A percentile compares a stretch with the other conserved stretches of the same genome.
Conservation (phyloP, 225 moss, liverwort and hornwort species). For the Takakia lepidozioides region DNA sequence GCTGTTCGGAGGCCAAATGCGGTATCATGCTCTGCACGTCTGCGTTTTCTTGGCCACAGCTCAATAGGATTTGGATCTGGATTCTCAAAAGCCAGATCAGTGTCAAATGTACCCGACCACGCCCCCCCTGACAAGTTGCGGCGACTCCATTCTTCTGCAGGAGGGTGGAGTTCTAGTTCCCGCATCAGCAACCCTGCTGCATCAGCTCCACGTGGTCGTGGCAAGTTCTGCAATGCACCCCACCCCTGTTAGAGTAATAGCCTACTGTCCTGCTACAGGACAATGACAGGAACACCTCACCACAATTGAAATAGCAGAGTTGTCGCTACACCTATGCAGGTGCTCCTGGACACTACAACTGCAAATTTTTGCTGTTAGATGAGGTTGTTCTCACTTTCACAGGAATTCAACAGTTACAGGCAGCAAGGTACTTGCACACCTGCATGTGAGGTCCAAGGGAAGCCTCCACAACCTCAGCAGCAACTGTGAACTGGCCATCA, state of each 20-base stretch:
- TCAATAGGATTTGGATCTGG: constrained; percentile 57
- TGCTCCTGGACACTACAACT: no score
- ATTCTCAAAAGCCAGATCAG: constrained; percentile 21
- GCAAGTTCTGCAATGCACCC: constrained; percentile 74
- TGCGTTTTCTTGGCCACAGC: constrained; percentile 82
- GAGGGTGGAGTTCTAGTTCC: constrained; percentile 95
- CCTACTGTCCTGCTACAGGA: no score
- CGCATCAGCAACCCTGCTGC: constrained; percentile 94
- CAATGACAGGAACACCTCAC: no score
- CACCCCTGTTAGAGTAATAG: no score
- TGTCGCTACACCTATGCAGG: no score
- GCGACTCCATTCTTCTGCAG: constrained; percentile 88
- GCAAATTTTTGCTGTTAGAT: no score
- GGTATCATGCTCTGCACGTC: constrained; percentile 79
- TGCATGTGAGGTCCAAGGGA: constrained; percentile 89
- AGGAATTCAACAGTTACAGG: no score
- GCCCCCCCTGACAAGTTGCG: constrained; percentile 46
- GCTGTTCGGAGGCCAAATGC: constrained; percentile 85
- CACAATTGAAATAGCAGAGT: no score
- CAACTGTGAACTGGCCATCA: constrained; percentile 85
- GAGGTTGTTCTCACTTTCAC: no score
- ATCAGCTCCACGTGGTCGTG: constrained; percentile 95
- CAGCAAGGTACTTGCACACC: constrained; percentile 37
- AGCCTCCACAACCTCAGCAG: constrained; percentile 84
- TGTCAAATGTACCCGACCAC: constrained; percentile 22